Conservation (phyloP, 1,284 basidiomycete species). For the Boletus sp. region DNA sequence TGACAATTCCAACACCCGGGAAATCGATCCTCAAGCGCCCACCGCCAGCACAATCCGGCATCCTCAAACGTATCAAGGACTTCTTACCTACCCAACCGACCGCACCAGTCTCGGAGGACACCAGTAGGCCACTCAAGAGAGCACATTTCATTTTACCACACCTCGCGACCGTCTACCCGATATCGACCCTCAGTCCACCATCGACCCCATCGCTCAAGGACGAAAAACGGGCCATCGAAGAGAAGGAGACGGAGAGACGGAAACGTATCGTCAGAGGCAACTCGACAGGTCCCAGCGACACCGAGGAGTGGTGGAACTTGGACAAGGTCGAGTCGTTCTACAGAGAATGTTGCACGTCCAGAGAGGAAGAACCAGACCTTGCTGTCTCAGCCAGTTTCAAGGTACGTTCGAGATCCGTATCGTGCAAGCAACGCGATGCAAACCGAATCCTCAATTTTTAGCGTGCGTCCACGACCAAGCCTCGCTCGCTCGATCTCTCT, state of each 20-base stretch:
- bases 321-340: constrained; percentile 83
- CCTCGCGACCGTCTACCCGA: constrained; percentile 84
- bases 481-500: constrained; percentile 77
- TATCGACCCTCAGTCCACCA: constrained; percentile 79
- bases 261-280: constrained; percentile 62
- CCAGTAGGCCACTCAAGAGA: constrained; percentile 67
- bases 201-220: constrained; percentile 75
- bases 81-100: constrained; percentile 38
- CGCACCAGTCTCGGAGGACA: constrained; percentile 37
- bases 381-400: constrained; percentile 73
- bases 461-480: constrained; percentile 56
- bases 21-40: constrained; percentile 82
- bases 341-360: constrained; percentile 75
- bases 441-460: constrained; percentile 32
- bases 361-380: constrained; percentile 71
- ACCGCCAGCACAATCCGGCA: constrained; percentile 64
- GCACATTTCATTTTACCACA: constrained; percentile 86
- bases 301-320: constrained; percentile 78
- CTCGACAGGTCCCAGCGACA: constrained; percentile 42
- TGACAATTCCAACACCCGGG: constrained; percentile 73
- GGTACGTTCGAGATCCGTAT: constrained; percentile 39
- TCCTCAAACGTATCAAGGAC: constrained; percentile 70
- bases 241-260: constrained; percentile 65
- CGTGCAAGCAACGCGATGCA: constrained; percentile 8
- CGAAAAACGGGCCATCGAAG: constrained; percentile 72